phyloP scores from a whole-genome alignment of 1,284 basidiomycete species.

The Bondarzewia mesenterica region DNA sequence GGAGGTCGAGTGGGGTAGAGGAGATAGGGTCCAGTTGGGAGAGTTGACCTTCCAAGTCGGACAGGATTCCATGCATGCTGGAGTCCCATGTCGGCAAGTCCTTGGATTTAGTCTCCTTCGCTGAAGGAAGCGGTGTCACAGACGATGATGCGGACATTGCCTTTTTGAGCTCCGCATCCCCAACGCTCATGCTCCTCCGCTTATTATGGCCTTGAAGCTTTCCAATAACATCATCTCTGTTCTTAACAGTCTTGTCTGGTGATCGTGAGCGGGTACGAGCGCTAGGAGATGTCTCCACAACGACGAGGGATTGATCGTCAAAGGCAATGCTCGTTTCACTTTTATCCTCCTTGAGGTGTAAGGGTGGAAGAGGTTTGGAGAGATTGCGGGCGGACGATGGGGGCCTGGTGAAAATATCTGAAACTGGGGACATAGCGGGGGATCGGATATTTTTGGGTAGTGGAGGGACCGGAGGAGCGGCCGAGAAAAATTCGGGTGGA shows the following conservation, averaged over 20 bases:
- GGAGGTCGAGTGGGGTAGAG: slow-evolving; percentile 47
- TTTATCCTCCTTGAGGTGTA: slow-evolving; percentile 22
- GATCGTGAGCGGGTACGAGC: slow-evolving; percentile 26
- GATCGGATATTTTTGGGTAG: slow-evolving; percentile 41
- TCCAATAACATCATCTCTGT: slow-evolving; percentile 14
- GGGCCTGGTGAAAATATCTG: slow-evolving; percentile 41
- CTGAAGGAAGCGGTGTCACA: slow-evolving; percentile 27
- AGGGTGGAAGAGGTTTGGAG: slow-evolving; percentile 55
- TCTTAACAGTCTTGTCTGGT: slow-evolving; percentile 15
- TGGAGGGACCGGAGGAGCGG: slow-evolving; percentile 63
- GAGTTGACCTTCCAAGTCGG: slow-evolving; percentile 63
- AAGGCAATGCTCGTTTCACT: slow-evolving; percentile 31
- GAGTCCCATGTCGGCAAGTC: slow-evolving; percentile 34
- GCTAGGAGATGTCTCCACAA: slow-evolving; percentile 35
- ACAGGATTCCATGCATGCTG: slow-evolving; percentile 52
- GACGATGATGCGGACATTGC: slow-evolving; percentile 28
- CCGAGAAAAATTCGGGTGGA: slow-evolving; percentile 33
- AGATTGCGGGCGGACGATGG: slow-evolving; percentile 14
- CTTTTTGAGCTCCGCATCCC: slow-evolving; percentile 55
- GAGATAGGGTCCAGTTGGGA: slow-evolving; percentile 43
- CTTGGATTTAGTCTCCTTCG: slow-evolving; percentile 22
- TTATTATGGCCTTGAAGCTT: slow-evolving; percentile 31
- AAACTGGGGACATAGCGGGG: slow-evolving; percentile 32
- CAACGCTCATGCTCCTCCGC: slow-evolving; percentile 69
- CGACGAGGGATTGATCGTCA: slow-evolving; percentile 47